Evolutionary conservation across 352 stramenopile species (phyloP).

Genomic region (Globisporangium splendens): DNA sequence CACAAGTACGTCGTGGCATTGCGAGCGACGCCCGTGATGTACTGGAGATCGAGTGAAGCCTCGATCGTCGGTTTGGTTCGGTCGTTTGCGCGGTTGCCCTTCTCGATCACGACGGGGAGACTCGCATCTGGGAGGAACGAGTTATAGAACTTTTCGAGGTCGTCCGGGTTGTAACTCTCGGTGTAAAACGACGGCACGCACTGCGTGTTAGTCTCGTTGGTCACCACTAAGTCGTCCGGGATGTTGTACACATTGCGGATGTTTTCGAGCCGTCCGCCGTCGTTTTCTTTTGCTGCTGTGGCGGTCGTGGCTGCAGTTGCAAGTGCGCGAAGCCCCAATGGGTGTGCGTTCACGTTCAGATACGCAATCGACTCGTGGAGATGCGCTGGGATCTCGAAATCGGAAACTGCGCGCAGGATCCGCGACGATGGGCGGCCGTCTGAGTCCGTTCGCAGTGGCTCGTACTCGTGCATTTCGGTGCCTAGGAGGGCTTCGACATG

Average conservation of each 20-base stretch:
- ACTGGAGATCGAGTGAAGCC: constrained; percentile 88
- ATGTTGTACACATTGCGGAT: constrained; percentile 69
- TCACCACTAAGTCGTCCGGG: constrained; percentile 58
- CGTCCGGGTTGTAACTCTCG: constrained; percentile 51
- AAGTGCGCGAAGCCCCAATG: constrained; percentile 46
- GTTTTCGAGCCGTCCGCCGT: constrained; percentile 28
- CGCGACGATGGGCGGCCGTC: constrained; percentile 14
- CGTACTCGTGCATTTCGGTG: constrained; percentile 51
- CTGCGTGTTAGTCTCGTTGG: constrained; percentile 61
- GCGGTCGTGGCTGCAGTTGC: constrained; percentile 19
- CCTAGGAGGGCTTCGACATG: constrained; percentile 45
- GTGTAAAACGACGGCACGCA: constrained; percentile 75
- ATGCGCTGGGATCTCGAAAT: constrained; percentile 34
- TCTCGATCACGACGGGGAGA: constrained; percentile 48
- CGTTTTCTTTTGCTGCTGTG: neutral
- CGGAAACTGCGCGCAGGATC: constrained; percentile 35
- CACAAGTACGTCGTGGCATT: constrained; percentile 80
- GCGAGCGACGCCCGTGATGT: constrained; percentile 80
- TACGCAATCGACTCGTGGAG: constrained; percentile 48
- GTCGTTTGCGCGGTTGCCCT: constrained; percentile 47
- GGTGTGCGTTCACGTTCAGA: constrained; percentile 68
- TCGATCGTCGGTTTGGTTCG: constrained; percentile 48
- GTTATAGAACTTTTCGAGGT: constrained; percentile 58
- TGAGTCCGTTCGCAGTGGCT: constrained; percentile 3
- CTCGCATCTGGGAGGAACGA: constrained; percentile 43